phyloP scores from a whole-genome alignment of 495 filamentous ascomycete genomes.

The Penicillium paradoxum region DNA sequence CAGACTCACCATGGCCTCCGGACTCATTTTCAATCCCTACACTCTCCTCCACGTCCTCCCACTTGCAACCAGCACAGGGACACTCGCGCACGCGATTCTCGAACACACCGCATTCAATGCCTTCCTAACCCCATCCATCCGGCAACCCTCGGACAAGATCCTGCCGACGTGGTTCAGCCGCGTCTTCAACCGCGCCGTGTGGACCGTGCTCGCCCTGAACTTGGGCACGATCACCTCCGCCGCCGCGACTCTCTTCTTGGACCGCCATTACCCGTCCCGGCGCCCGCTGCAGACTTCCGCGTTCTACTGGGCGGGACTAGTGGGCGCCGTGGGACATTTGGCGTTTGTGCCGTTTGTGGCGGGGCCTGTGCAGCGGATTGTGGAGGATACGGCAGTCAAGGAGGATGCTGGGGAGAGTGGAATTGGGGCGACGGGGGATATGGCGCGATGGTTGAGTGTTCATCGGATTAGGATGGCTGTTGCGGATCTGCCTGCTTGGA shows the following conservation, averaged over 20 bases:
- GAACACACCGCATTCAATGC: constrained; percentile 27
- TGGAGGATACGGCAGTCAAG: constrained; percentile 2
- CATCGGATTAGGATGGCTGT: constrained; percentile 17
- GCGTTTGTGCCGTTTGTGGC: constrained; percentile 20
- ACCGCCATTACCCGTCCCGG: background rate
- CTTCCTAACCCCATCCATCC: constrained; percentile 7
- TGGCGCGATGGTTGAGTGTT: constrained; percentile 19
- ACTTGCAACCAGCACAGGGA: constrained; percentile 36
- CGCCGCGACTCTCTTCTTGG: constrained; percentile 6
- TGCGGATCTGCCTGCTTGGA: constrained; percentile 20
- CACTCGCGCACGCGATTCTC: constrained; percentile 30
- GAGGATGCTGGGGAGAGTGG: constrained; percentile 5
- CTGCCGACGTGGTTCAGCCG: constrained; percentile 14
- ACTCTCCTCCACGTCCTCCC: constrained; percentile 32
- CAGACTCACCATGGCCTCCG: constrained; percentile 29
- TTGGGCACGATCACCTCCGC: constrained; percentile 8
- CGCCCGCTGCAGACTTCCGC: constrained; percentile 5
- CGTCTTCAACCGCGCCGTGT: constrained; percentile 12
- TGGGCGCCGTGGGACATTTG: constrained; percentile 19
- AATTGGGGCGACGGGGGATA: constrained; percentile 6
- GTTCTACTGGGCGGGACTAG: constrained; percentile 18
- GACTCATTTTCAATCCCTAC: constrained; percentile 34
- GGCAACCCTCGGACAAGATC: constrained; percentile 11
- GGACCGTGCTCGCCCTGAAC: constrained; percentile 11
- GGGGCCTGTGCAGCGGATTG: constrained; percentile 13